Base-by-base conservation (phyloP, 2,329 filamentous ascomycete genomes). In the Ophiognomonia clavigignenti-juglandacearum region DNA sequence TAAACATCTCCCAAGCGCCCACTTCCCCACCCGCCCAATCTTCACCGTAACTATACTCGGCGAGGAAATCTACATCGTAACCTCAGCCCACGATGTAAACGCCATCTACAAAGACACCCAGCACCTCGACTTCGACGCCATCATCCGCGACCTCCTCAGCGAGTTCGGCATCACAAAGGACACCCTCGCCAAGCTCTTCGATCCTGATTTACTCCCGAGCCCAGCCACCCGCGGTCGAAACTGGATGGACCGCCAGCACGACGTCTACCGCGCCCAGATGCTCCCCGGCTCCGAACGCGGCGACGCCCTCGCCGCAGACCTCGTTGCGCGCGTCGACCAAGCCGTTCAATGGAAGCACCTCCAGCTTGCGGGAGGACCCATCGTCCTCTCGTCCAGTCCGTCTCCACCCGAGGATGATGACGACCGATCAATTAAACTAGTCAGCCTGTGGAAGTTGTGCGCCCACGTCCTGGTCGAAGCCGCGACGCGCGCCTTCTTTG, bases 191-290 rank as follows among this genome's bases (percentile, higher is more conserved):
- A 39, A 34, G 18, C 35, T 39, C 36, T 45, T 45, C 6, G 35
- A 45, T 29, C 14, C 11, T 10, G 7, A 19, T 4, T 6, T 29
- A 29, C n/a, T n/a, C n/a, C n/a, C n/a, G n/a, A n/a, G n/a, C n/a
- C n/a, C n/a, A n/a, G n/a, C n/a, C n/a, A n/a, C n/a, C n/a, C n/a
- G 1, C 38, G 27, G 27, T 36, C 26, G 36, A 19, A 31, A 16
- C 27, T 45, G 43, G 43, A 45, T 45, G 43, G 43, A 45, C 19
- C 16, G 16, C 13, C 16, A 3, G 13, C 43, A 45, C 13, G 43
- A 45, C 4, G 35, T 26, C 35, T 39, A 39, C 14, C 29, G 19
- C 10, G 11, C 24, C 4, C 44, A 46, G 13, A 46, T 46, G 44
- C 44, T 40, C 16, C 44, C 44, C 4, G 44, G 44, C 9, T 29